Percentiles rank a stretch among this genome's conserved stretches.
These are phyloP conservation scores for Neurospora sp. DNA, from an alignment of 495 filamentous ascomycete species.

Conservation along the genomic window DNA sequence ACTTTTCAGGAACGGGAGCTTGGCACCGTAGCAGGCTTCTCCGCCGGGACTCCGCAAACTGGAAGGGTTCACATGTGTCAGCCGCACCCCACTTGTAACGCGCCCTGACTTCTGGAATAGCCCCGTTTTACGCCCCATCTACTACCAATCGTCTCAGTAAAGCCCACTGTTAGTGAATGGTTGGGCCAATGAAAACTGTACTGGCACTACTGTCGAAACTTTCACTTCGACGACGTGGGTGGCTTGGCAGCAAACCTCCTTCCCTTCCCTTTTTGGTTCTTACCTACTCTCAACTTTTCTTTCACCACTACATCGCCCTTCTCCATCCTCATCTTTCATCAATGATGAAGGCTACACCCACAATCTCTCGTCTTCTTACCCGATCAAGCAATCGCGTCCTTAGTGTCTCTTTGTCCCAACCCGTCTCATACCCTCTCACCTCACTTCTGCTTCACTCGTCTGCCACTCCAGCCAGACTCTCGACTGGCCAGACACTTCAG, in stretches of 20 bases:
- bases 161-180: neutral
- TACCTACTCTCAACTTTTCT: neutral
- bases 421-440: neutral
- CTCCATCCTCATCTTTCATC: neutral
- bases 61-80: neutral
- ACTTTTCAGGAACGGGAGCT: neutral
- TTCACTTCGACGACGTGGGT: neutral
- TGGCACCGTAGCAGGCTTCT: neutral
- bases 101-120: neutral
- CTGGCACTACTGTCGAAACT: neutral
- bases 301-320: neutral
- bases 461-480: neutral
- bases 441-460: neutral
- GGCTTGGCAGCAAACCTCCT: neutral
- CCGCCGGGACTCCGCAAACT: neutral
- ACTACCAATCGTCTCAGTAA: neutral
- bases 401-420: neutral
- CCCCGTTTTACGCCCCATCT: neutral
- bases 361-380: neutral
- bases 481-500: neutral
- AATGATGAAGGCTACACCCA: neutral
- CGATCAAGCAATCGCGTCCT: neutral
- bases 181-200: neutral
- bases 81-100: neutral
- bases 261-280: neutral